phyloP scores from a whole-genome alignment of 1,139 yeast species.

The Hanseniaspora uvarum region DNA sequence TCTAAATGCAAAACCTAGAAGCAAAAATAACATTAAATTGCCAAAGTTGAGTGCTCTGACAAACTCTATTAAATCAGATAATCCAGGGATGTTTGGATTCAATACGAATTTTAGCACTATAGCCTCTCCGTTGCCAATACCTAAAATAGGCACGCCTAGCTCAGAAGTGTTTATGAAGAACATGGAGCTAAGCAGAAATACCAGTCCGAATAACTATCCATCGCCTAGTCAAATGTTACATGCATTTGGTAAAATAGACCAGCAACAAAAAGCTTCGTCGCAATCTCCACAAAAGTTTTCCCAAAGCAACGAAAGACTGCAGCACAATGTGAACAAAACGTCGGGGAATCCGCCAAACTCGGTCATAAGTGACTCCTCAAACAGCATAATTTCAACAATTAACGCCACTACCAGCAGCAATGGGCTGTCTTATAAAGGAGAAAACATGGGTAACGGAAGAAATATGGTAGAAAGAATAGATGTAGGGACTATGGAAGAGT shows the following conservation, averaged over 20 bases:
- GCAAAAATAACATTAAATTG: neutral
- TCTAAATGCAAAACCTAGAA: neutral
- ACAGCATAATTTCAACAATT: neutral
- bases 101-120: neutral
- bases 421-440: neutral
- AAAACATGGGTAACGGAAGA: constrained; percentile 1
- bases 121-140: neutral
- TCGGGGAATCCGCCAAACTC: neutral
- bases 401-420: neutral
- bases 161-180: neutral
- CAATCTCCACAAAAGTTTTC: constrained; percentile 1
- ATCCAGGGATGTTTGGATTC: neutral
- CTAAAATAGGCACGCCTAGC: neutral
- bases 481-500: constrained; percentile 16
- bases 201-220: neutral
- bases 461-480: constrained; percentile 17
- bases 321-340: neutral
- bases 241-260: neutral
- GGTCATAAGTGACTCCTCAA: neutral
- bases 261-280: neutral
- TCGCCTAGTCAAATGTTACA: neutral
- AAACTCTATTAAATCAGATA: neutral
- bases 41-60: constrained; percentile 2
- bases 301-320: constrained; percentile 12
- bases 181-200: neutral